A percentile compares a stretch with the other conserved stretches of the same genome.
These are phyloP conservation scores for Trifolium dubium DNA, from an alignment of 306 rosid species.

Conservation along the genomic window DNA sequence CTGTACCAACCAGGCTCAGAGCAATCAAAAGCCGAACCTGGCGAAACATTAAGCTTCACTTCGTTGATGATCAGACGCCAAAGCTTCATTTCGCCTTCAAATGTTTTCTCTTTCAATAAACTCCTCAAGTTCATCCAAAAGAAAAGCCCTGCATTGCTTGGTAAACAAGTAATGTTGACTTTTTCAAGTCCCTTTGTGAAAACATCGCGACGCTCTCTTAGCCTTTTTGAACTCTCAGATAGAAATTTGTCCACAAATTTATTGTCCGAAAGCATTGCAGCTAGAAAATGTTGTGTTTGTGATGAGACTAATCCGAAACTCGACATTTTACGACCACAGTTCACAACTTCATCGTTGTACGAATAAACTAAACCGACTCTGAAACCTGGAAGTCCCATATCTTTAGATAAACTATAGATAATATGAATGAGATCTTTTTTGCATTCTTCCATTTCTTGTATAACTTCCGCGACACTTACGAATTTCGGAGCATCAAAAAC, in stretches of 20 bases:
- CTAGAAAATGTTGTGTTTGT: conserved; percentile 72
- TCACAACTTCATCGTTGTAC: conserved; percentile 68
- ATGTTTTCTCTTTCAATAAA: conserved; percentile 57
- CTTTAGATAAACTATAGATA: conserved; percentile 80
- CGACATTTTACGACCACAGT: conserved; percentile 70
- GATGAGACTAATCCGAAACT: conserved; percentile 86
- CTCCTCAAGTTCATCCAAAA: conserved; percentile 79
- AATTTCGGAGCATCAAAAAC: conserved; percentile 55
- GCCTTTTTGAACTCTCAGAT: conserved; percentile 58
- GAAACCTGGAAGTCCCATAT: conserved; percentile 89
- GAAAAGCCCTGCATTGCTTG: conserved; percentile 77
- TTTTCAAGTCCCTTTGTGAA: conserved; percentile 65
- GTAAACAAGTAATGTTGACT: conserved; percentile 66
- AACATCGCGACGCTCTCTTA: conserved; percentile 42
- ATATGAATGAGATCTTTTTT: conserved; percentile 74
- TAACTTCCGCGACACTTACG: conserved; percentile 65
- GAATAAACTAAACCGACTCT: conserved; percentile 89
- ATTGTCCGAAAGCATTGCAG: conserved; percentile 67
- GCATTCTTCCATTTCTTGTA: conserved; percentile 52
- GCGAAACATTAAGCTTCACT: conserved; percentile 84
- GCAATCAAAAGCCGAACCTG: conserved; percentile 78
- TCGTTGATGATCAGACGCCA: conserved; percentile 74
- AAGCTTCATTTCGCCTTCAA: conserved; percentile 69
- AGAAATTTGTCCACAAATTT: conserved; percentile 54
- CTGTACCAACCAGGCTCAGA: conserved; percentile 90